A percentile compares a stretch with the other conserved stretches of the same genome.
These are phyloP conservation scores for Aspergillus sp. DNA, from an alignment of 2,329 filamentous ascomycete species.

Conservation along the genomic window DNA sequence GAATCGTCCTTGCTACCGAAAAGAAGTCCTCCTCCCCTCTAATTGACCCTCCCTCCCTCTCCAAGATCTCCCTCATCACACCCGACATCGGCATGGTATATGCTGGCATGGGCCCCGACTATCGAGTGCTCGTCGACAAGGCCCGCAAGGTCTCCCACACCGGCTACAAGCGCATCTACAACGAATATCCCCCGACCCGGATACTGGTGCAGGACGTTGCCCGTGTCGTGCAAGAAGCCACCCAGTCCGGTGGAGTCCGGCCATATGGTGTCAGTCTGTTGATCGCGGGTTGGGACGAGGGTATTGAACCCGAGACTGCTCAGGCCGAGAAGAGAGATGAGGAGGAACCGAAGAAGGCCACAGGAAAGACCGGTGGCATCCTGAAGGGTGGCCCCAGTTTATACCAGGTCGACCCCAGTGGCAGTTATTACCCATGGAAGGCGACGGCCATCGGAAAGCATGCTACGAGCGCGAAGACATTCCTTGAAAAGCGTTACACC, in stretches of 20 bases:
- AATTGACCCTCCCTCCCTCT: conserved; percentile 90
- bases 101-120: conserved; percentile 98
- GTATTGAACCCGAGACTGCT: conserved; percentile 82
- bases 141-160: conserved; percentile 98
- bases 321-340: conserved; percentile 60
- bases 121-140: conserved; percentile 95
- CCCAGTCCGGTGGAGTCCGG: conserved; percentile 94
- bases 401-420: conserved; percentile 98
- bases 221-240: conserved; percentile 97
- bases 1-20: conserved; percentile 97
- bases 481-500: conserved; percentile 98
- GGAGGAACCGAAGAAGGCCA: conserved; percentile 69
- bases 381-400: conserved; percentile 95
- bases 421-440: conserved; percentile 99
- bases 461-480: conserved; percentile 97
- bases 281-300: conserved; percentile 97
- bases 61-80: conserved; percentile 97
- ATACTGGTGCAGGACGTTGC: conserved; percentile 99
- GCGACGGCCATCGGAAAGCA: conserved; percentile 99
- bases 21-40: conserved; percentile 99
- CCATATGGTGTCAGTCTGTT: conserved; percentile 96
- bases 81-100: conserved; percentile 99
- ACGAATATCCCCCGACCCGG: conserved; percentile 98
- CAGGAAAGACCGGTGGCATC: conserved; percentile 91
- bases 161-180: conserved; percentile 99